These are phyloP conservation scores for Termitomyces sp. DNA, from an alignment of 768 basidiomycete genomes.

Conservation along the genomic window DNA sequence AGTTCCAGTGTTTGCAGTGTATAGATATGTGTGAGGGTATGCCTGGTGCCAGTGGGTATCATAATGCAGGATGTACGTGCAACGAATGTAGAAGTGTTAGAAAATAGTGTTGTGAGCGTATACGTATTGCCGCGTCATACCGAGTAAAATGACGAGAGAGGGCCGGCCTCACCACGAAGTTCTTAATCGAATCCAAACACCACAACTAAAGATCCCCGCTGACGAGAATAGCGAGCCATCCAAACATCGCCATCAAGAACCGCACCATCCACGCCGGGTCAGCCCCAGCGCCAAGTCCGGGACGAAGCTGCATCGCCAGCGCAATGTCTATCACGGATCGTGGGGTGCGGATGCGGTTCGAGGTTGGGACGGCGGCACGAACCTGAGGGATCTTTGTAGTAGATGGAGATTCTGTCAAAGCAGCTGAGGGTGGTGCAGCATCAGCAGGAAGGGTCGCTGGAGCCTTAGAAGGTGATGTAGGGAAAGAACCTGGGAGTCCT, in stretches of 20 bases:
- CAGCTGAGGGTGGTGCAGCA: neutral
- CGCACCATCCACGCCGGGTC: slow-evolving; percentile 79
- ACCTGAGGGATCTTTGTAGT: neutral
- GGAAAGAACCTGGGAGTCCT: neutral
- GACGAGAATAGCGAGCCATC: slow-evolving; percentile 67
- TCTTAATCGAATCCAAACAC: neutral
- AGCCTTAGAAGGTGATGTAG: neutral
- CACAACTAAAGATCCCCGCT: slow-evolving; percentile 6
- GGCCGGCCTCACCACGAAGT: neutral
- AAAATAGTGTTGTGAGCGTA: neutral
- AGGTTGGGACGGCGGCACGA: neutral
- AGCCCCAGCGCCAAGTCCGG: slow-evolving; percentile 65
- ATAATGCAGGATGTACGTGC: neutral
- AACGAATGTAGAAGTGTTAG: neutral
- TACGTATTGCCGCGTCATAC: no score
- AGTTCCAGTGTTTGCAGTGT: neutral
- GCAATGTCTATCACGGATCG: slow-evolving; percentile 60
- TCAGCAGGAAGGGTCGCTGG: neutral
- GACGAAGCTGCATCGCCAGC: slow-evolving; percentile 75
- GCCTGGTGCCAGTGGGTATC: neutral
- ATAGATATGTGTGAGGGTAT: neutral
- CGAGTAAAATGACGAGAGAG: neutral
- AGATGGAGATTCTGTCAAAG: neutral
- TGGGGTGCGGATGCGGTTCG: slow-evolving; percentile 17
- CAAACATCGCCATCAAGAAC: slow-evolving; percentile 77